Conservation (phyloP, 1,139 yeast genomes). For the Candida labiduridarum region DNA sequence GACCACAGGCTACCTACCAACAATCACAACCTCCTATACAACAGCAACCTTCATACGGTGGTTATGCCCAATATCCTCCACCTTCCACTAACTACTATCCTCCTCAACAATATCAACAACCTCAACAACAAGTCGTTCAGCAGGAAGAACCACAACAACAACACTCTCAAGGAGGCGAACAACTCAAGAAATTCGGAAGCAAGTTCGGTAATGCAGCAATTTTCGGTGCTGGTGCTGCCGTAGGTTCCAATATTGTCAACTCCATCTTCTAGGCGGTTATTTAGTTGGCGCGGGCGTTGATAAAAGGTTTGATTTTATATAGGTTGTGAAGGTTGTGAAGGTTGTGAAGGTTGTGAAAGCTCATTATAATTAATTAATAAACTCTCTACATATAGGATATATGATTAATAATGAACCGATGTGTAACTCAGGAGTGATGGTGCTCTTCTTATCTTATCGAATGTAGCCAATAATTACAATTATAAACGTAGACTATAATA, state of each 20-base stretch:
- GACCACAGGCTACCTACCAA: slow-evolving; percentile 12
- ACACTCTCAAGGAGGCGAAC: slow-evolving; percentile 28
- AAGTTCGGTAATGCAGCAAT: slow-evolving; percentile 91
- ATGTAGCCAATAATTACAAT: too few species aligned
- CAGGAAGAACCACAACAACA: slow-evolving; percentile 23
- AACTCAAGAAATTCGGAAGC: slow-evolving; percentile 71
- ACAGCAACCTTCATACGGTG: slow-evolving; percentile 40
- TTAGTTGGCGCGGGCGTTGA: not conserved
- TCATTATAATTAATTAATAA: too few species aligned
- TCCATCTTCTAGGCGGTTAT: slow-evolving; percentile 66
- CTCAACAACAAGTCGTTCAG: slow-evolving; percentile 16
- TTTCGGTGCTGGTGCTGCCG: slow-evolving; percentile 96
- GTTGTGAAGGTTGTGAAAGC: not conserved
- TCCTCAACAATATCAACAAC: slow-evolving; percentile 33
- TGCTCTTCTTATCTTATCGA: too few species aligned
- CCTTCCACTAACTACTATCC: slow-evolving; percentile 47
- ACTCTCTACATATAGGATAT: too few species aligned
- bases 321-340: not conserved
- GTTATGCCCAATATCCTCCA: slow-evolving; percentile 55
- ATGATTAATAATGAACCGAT: too few species aligned
- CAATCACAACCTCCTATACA: slow-evolving; percentile 13
- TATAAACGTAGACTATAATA: too few species aligned
- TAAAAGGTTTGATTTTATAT: not conserved
- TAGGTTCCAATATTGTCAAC: slow-evolving; percentile 86
- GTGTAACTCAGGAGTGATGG: too few species aligned